Conservation (phyloP, 202 grass and related monocot species). For the Digitaria exilis region DNA sequence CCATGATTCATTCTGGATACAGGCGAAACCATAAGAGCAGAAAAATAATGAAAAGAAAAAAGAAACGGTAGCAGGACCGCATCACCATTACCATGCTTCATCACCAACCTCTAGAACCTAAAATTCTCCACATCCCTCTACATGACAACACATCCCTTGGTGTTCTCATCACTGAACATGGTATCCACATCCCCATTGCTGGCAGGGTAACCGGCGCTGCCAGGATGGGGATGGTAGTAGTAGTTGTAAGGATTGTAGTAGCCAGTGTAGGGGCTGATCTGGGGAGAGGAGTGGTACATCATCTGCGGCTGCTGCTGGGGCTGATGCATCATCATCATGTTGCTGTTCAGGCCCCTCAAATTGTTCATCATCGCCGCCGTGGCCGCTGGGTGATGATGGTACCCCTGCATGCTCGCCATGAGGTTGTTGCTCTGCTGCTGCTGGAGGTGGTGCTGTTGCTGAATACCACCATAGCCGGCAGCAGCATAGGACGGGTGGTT, state of each 20-base stretch:
- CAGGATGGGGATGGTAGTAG: slow-evolving; percentile 70
- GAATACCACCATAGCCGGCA: slow-evolving; percentile 47
- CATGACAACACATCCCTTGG: slow-evolving; percentile 89
- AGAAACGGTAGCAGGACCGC: slow-evolving; percentile 42
- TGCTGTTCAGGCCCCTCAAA: slow-evolving; percentile 54
- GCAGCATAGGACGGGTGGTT: slow-evolving; percentile 53
- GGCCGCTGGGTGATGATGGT: slow-evolving; percentile 64
- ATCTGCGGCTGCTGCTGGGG: slow-evolving; percentile 77
- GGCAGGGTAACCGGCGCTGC: slow-evolving; percentile 47
- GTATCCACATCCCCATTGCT: slow-evolving; percentile 68
- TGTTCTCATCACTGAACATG: slow-evolving; percentile 99
- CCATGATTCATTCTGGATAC: slow-evolving; percentile 67
- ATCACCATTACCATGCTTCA: slow-evolving; percentile 38
- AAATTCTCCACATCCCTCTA: slow-evolving; percentile 54
- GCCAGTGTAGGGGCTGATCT: slow-evolving; percentile 88
- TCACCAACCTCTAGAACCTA: slow-evolving; percentile 47
- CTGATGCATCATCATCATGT: slow-evolving; percentile 89
- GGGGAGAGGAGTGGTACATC: slow-evolving; percentile 92
- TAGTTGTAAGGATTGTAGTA: slow-evolving; percentile 90
- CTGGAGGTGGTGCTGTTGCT: slow-evolving; percentile 51
- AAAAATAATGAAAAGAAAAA: slow-evolving; percentile 46
- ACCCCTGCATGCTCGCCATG: slow-evolving; percentile 73
- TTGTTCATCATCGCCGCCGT: slow-evolving; percentile 70
- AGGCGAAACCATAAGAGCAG: slow-evolving; percentile 54
- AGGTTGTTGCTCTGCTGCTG: slow-evolving; percentile 65